A percentile compares a stretch with the other conserved stretches of the same genome.
These are phyloP conservation scores for Microdochium paspali DNA, from an alignment of 2,329 filamentous ascomycete species.

Conservation along the genomic window DNA sequence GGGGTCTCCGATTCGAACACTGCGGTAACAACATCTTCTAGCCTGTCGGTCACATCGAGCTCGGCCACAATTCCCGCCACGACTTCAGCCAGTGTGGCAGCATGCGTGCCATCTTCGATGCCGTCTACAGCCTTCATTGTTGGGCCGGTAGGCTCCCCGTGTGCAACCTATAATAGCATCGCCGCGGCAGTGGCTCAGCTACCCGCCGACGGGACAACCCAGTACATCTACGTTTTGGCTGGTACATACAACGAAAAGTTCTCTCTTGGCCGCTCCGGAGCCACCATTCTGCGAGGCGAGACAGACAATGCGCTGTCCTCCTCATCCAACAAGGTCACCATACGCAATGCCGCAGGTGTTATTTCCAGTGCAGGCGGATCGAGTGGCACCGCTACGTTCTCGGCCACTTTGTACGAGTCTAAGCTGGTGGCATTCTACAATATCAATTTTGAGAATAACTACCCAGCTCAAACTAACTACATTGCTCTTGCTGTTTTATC, in stretches of 20 bases:
- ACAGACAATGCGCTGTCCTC: slow-evolving; percentile 32
- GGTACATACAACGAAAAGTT: slow-evolving; percentile 46
- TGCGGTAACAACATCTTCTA: not conserved
- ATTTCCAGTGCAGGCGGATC: slow-evolving; percentile 7
- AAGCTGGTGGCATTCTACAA: slow-evolving; percentile 18
- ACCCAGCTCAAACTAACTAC: slow-evolving; percentile 6
- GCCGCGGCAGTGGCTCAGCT: slow-evolving; percentile 37
- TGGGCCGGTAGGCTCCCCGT: slow-evolving; percentile 5
- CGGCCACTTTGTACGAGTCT: slow-evolving; percentile 16
- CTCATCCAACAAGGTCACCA: slow-evolving; percentile 35
- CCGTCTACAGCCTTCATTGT: slow-evolving; percentile 7
- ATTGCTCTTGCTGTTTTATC: slow-evolving; percentile 3
- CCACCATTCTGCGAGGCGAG: slow-evolving; percentile 37
- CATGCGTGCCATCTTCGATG: slow-evolving; percentile 4
- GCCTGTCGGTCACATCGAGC: not conserved
- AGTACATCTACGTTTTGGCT: slow-evolving; percentile 42
- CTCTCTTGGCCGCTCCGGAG: slow-evolving; percentile 32
- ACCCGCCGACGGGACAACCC: slow-evolving; percentile 26
- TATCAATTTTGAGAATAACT: slow-evolving; percentile 15
- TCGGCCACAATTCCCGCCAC: not conserved
- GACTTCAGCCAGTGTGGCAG: not conserved
- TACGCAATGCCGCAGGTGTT: slow-evolving; percentile 6
- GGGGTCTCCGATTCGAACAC: not conserved
- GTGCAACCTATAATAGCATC: slow-evolving; percentile 19
- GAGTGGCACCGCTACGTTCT: slow-evolving; percentile 13